Evolutionary conservation across 805 yeast species (phyloP), one percentile per base, ranked within the genome.

Genomic region (Kodamaea leandrae): DNA sequence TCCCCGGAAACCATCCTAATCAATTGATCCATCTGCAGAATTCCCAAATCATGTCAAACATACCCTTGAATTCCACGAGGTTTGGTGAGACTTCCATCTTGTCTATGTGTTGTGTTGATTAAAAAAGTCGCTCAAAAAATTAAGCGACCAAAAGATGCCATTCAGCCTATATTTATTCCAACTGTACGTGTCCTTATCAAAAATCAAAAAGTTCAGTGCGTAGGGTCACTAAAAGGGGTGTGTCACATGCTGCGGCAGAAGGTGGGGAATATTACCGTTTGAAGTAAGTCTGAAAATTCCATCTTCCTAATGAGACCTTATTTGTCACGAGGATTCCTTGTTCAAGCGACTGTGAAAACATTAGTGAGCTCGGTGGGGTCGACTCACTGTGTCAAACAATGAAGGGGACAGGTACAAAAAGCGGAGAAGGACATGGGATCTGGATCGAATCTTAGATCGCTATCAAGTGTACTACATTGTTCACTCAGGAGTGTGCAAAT

Each of bases 31-130:
- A n/a, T n/a, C n/a, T n/a, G n/a, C n/a, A n/a, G n/a, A n/a, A n/a
- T n/a, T n/a, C n/a, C n/a, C n/a, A n/a, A n/a, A n/a, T n/a, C n/a
- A n/a, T n/a, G n/a, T n/a, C n/a, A n/a, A n/a, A n/a, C 93, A 63
- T 76, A 86, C 95, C 83, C 55, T 76, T 77, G 64, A 83, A 88
- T 63, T 83, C 90, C 65, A 88, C 74, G 43, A 74, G 70, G 49
- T 72, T 76, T 46, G 96, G 96, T 39, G 77, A 67, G 50, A 88
- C 82, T 62, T 82, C 85, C 81, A 87, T 82, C 52, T 45, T 68
- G 50, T 32, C n/a, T n/a, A n/a, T n/a, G 21, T 32, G 25, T 26
- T 26, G 33, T 30, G 10, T 6, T 30, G 32, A 14, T 18, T 26
- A 12, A 30, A 12, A 14, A 16, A 16, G n/a, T 6, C n/a, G 21